Conservation (phyloP, 441 rosid genomes). For the Dalechampia spathulata region DNA sequence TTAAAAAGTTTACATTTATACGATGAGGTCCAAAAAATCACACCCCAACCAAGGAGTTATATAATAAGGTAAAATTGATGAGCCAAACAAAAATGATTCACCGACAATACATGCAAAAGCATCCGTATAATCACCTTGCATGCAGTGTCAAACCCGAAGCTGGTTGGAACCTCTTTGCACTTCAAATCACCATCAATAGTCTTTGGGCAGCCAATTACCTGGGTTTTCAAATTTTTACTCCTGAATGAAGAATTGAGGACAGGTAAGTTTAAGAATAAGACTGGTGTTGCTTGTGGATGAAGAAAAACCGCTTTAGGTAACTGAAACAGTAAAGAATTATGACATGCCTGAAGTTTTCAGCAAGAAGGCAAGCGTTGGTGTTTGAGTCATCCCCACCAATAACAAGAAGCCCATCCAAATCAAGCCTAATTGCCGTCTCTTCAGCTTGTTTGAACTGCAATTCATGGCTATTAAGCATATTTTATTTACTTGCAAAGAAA, state of each 20-base stretch:
- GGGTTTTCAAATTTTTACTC: slow-evolving; percentile 76
- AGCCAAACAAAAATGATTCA: not conserved
- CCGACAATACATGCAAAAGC: not conserved
- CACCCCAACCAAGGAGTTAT: no score
- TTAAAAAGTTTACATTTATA: no score
- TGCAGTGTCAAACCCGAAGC: slow-evolving; percentile 99
- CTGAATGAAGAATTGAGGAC: slow-evolving; percentile 26
- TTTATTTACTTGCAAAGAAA: not conserved
- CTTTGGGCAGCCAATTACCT: slow-evolving; percentile 97
- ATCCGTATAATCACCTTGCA: slow-evolving; percentile 62
- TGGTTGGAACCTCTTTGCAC: slow-evolving; percentile 92
- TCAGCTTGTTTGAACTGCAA: slow-evolving; percentile 93
- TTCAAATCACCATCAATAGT: slow-evolving; percentile 99
- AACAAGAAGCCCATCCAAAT: slow-evolving; percentile 89
- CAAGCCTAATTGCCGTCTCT: slow-evolving; percentile 81
- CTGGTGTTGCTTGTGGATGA: not conserved
- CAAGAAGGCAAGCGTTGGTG: slow-evolving; percentile 98
- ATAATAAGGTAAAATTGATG: no score
- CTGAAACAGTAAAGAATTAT: not conserved
- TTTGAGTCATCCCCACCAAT: slow-evolving; percentile 99
- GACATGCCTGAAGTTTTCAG: slow-evolving; percentile 83
- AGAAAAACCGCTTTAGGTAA: not conserved
- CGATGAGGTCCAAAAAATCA: no score
- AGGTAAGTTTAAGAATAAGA: slow-evolving; percentile 2
- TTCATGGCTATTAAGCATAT: slow-evolving; percentile 1